phyloP scores from a whole-genome alignment of 2,329 filamentous ascomycete genomes.

The Aureobasidium sp. region DNA sequence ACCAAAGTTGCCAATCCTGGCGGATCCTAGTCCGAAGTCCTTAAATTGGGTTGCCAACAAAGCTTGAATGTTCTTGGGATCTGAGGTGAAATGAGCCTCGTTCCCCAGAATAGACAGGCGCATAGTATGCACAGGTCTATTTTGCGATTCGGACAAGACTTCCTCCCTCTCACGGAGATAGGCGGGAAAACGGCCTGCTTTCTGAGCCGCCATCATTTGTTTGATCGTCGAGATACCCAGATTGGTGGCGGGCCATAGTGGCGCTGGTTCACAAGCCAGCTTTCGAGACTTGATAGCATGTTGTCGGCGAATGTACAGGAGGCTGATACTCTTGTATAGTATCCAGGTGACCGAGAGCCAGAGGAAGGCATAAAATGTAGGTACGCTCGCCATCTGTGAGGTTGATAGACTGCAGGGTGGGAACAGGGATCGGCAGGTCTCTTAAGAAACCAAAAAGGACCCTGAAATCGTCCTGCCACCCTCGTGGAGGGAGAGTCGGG shows the following conservation, averaged over 20 bases:
- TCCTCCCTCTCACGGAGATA: conserved; percentile 23
- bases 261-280: conserved; percentile 17
- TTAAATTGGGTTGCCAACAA: conserved; percentile 27
- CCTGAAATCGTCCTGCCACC: neutral
- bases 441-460: neutral
- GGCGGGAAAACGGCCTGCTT: conserved; percentile 24
- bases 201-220: conserved; percentile 23
- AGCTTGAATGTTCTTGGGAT: conserved; percentile 32
- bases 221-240: conserved; percentile 25
- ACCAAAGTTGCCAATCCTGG: conserved; percentile 25
- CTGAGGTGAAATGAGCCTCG: conserved; percentile 24
- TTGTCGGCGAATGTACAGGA: conserved; percentile 2
- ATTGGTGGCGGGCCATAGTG: conserved; percentile 22
- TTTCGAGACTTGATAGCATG: conserved; percentile 14
- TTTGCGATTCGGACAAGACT: conserved; percentile 21
- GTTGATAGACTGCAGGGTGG: neutral
- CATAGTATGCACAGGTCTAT: conserved; percentile 25
- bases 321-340: conserved; percentile 1
- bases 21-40: conserved; percentile 27
- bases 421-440: conserved; percentile 11
- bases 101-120: conserved; percentile 22
- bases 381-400: neutral
- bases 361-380: neutral
- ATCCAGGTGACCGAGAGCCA: conserved; percentile 6
- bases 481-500: neutral